phyloP scores from a whole-genome alignment of 1,139 yeast genomes.

The Debaryomyces subglobosus region DNA sequence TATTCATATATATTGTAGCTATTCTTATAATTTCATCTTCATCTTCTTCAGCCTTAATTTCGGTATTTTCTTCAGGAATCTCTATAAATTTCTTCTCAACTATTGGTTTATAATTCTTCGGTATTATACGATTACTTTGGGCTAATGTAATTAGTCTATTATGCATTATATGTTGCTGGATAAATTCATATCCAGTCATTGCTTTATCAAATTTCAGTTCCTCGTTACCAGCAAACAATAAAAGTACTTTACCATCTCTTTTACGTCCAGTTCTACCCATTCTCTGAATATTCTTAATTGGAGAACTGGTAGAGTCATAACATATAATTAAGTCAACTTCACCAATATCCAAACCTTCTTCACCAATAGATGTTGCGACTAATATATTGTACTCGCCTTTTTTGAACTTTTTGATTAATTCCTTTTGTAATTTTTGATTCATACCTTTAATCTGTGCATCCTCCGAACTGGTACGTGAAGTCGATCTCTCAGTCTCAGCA shows the following conservation, averaged over 20 bases:
- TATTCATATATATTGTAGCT: constrained; percentile 55
- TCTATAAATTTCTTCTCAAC: constrained; percentile 61
- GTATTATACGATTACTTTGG: constrained; percentile 67
- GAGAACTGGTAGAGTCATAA: constrained; percentile 90
- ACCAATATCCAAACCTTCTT: constrained; percentile 97
- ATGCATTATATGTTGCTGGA: constrained; percentile 65
- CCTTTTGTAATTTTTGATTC: constrained; percentile 75
- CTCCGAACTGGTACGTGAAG: constrained; percentile 47
- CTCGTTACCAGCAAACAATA: constrained; percentile 80
- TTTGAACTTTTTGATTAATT: constrained; percentile 73
- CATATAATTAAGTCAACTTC: constrained; percentile 94
- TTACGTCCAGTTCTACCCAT: constrained; percentile 99
- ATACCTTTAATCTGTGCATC: constrained; percentile 60
- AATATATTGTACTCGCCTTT: constrained; percentile 72
- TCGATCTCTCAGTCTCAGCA: constrained; percentile 16
- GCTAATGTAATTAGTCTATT: constrained; percentile 44
- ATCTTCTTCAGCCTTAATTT: constrained; percentile 53
- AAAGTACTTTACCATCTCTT: constrained; percentile 81
- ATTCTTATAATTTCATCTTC: constrained; percentile 70
- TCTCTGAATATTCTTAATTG: constrained; percentile 90
- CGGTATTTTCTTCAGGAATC: constrained; percentile 69
- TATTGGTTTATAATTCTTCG: constrained; percentile 54
- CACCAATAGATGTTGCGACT: constrained; percentile 97
- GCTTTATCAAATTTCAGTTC: constrained; percentile 80
- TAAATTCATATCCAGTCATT: constrained; percentile 77